Base-by-base conservation (phyloP, 2,329 filamentous ascomycete species). In the Epichloe elymi region DNA sequence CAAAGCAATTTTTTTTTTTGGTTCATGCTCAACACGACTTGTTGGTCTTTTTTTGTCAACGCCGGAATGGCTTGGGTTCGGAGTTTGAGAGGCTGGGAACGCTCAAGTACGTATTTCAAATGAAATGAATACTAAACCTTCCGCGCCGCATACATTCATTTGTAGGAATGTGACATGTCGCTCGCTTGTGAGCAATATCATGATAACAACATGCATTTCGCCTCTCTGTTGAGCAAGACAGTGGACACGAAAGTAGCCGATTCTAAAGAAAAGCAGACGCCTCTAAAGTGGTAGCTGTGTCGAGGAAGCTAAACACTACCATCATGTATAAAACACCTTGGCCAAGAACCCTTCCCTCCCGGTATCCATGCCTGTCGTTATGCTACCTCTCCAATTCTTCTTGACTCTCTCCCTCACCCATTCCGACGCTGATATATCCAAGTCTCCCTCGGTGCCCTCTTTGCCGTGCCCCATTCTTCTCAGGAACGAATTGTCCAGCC, bases 1-100 rank as follows among this genome's bases (percentile, higher is more conserved):
- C 10, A 41, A 46, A 12, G 36, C 43, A 33, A 35, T 50, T 30
- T 45, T 48, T 40, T n/a, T 38, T 26, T 19, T 19, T 19, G 1
- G 36, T 15, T 45, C 48, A 49, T 33, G 48, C 33, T 19, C 26
- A 14, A 33, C 47, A 36, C 46, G 39, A 36, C 37, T 48, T 44
- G 4, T 49, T 46, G 42, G 19, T 11, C 11, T 33, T 39, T 35
- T 48, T 53, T 37, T 40, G 15, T 48, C 46, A 48, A 38, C 33
- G 23, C 30, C 48, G 49, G 47, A 46, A 55, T 14, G 56, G 55
- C 53, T 65, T 65, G 65, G 65, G 60, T 68, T 61, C 60, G 65
- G 67, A 67, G 66, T 69, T 68, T 60, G 65, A 68, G 66, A 68
- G 66, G 68, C 67, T 61, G 57, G 61, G 62, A 62, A 66, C 59